Conservation (phyloP, 2,329 filamentous ascomycete species). For the Penicillium sp. region DNA sequence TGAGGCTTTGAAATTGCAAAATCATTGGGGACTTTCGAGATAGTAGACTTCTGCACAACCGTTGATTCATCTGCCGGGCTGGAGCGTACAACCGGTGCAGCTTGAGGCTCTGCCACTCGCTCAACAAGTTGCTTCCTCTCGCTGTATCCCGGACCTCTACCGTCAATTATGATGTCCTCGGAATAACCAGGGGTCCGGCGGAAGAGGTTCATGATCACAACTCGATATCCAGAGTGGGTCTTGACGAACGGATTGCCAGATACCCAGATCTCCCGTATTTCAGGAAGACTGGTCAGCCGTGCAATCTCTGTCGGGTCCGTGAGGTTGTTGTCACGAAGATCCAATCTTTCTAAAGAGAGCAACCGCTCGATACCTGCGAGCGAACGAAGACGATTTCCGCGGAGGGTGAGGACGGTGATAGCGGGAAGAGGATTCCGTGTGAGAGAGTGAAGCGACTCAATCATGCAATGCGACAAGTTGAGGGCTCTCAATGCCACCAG, state of each 20-base stretch:
- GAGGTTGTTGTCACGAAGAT: slow-evolving; percentile 85
- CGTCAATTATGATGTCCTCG: slow-evolving; percentile 87
- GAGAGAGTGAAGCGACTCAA: slow-evolving; percentile 85
- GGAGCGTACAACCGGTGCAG: slow-evolving; percentile 74
- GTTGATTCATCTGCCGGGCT: slow-evolving; percentile 60
- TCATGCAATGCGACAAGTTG: slow-evolving; percentile 97
- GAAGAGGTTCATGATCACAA: slow-evolving; percentile 95
- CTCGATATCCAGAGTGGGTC: slow-evolving; percentile 78
- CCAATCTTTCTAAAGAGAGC: slow-evolving; percentile 81
- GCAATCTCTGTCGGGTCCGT: slow-evolving; percentile 90
- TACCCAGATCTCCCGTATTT: slow-evolving; percentile 90
- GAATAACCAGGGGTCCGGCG: slow-evolving; percentile 83
- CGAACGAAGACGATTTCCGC: slow-evolving; percentile 81
- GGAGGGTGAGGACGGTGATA: slow-evolving; percentile 87
- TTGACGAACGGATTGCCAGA: slow-evolving; percentile 88
- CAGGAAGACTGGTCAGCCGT: slow-evolving; percentile 82
- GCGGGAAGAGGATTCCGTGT: slow-evolving; percentile 80
- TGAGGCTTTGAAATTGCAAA: slow-evolving; percentile 9
- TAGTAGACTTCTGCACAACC: slow-evolving; percentile 64
- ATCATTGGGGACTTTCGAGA: slow-evolving; percentile 14
- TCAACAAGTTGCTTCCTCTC: slow-evolving; percentile 84
- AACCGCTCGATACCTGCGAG: slow-evolving; percentile 87
- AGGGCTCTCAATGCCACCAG: slow-evolving; percentile 85
- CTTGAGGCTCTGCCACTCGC: slow-evolving; percentile 70
- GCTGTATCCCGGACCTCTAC: slow-evolving; percentile 73